Evolutionary conservation across 2,329 filamentous ascomycete genomes (phyloP).

Genomic region (Monosporascus cannonballus): DNA sequence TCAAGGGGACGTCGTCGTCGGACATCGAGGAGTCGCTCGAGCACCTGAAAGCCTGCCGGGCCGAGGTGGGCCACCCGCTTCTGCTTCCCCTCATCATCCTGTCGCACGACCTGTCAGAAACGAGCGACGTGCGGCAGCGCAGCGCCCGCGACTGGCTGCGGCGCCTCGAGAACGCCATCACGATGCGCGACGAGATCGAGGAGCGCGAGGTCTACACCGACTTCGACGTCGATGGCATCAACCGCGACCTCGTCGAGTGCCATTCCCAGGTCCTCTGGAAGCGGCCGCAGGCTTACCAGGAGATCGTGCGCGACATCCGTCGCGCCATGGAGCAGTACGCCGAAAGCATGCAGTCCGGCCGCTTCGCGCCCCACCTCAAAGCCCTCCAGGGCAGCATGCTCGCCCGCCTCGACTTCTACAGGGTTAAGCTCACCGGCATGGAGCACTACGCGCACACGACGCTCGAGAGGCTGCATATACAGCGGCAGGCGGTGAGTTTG

Average conservation of each 20-base stretch:
- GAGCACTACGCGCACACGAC: slow-evolving; percentile 60
- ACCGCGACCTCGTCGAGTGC: slow-evolving; percentile 57
- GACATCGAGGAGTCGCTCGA: slow-evolving; percentile 43
- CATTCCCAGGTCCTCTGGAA: slow-evolving; percentile 59
- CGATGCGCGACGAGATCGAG: slow-evolving; percentile 54
- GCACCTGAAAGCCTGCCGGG: slow-evolving; percentile 43
- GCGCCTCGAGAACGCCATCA: slow-evolving; percentile 54
- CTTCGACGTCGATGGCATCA: slow-evolving; percentile 54
- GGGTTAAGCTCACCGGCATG: slow-evolving; percentile 53
- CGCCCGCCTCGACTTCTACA: slow-evolving; percentile 53
- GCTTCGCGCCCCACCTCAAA: slow-evolving; percentile 12
- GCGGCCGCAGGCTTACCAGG: slow-evolving; percentile 53
- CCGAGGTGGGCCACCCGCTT: slow-evolving; percentile 50
- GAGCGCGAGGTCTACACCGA: slow-evolving; percentile 47
- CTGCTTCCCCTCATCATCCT: slow-evolving; percentile 54
- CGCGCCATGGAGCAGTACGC: slow-evolving; percentile 41
- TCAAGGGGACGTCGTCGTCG: slow-evolving; percentile 55
- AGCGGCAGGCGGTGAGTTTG: slow-evolving; percentile 50
- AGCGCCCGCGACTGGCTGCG: slow-evolving; percentile 58
- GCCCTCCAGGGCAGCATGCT: slow-evolving; percentile 45
- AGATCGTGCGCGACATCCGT: slow-evolving; percentile 45
- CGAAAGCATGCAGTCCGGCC: slow-evolving; percentile 15
- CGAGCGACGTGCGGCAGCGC: slow-evolving; percentile 56
- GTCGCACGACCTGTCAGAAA: slow-evolving; percentile 48
- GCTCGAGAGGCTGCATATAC: slow-evolving; percentile 53